Percentiles rank a stretch among this genome's conserved stretches.
Conservation (phyloP, 345 rosid species). For the Hevea brasiliensis region DNA sequence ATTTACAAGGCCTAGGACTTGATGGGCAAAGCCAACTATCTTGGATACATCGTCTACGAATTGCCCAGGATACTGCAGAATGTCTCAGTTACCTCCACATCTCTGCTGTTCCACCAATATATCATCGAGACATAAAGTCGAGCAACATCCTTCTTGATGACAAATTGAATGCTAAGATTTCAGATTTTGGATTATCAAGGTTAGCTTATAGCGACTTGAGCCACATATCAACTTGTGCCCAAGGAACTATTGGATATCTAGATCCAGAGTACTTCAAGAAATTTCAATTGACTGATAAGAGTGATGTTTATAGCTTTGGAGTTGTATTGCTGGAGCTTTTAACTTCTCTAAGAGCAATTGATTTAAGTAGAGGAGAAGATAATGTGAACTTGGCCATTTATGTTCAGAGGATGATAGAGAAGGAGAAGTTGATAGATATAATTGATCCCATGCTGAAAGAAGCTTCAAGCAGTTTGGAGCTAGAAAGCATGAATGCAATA, state of each 20-base stretch:
- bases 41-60: conserved; percentile 39
- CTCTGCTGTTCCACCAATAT: conserved; percentile 45
- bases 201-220: conserved; percentile 43
- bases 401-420: conserved; percentile 37
- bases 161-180: conserved; percentile 42
- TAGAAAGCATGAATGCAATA: conserved; percentile 57
- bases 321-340: conserved; percentile 51
- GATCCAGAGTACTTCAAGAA: conserved; percentile 51
- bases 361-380: conserved; percentile 39
- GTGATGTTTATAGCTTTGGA: conserved; percentile 56
- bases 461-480: conserved; percentile 24
- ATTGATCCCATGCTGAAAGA: conserved; percentile 41
- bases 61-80: conserved; percentile 44
- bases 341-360: conserved; percentile 48
- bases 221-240: conserved; percentile 54
- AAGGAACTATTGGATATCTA: conserved; percentile 52
- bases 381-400: conserved; percentile 50
- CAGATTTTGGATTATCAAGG: conserved; percentile 56
- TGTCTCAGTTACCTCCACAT: conserved; percentile 50
- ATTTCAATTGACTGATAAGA: conserved; percentile 51
- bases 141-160: conserved; percentile 55
- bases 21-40: conserved; percentile 8
- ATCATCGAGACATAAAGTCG: conserved; percentile 54
- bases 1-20: conserved; percentile 20
- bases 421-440: conserved; percentile 39